Evolutionary conservation across 345 rosid species (phyloP), one percentile per base, ranked within the genome.

Genomic region (Orychophragmus violaceus): DNA sequence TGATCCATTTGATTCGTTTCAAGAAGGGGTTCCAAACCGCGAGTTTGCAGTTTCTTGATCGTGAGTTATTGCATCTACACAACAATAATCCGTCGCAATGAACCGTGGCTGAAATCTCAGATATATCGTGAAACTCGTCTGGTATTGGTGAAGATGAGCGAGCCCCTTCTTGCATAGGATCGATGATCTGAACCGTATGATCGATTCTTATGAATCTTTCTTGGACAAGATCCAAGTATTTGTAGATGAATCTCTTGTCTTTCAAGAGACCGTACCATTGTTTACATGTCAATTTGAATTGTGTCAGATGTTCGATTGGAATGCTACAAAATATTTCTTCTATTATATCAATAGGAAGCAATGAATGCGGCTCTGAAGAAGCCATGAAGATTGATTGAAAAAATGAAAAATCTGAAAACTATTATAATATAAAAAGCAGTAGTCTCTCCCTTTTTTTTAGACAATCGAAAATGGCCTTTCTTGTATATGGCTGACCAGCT

Each of bases 171-270:
- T 50, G 61, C 30, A 50, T 28, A 0, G 67, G 71, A 50, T 72
- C 44, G 30, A 66, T 39, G 49, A 72, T 41, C 9, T 66, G 71
- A 39, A 65, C 62, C 19, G 7, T 59, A 7, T 51, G 29, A 1
- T 66, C 71, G 55, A 66, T 16, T 50, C 67, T 65, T 39, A 72
- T 59, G 71, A 59, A 65, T 6, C 76, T 16, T 72, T 66, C 76
- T 41, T 65, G 62, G 14, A 66, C 48, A 41, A 66, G 71, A 66
- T 66, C 39, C 48, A 66, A 51, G 56, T 72, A 51, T 10, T 55
- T 72, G 71, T 50, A 22, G 49, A 72, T 66, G 48, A 65, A 72
- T 50, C 66, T 58, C 48, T 72, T 72, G 62, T 72, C 66, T 13
- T 72, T 39, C 55, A 72, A 58, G 23, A 65, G 72, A 41, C 3